Base-by-base conservation (phyloP, 495 filamentous ascomycete genomes). In the Penicillium samsonianum region DNA sequence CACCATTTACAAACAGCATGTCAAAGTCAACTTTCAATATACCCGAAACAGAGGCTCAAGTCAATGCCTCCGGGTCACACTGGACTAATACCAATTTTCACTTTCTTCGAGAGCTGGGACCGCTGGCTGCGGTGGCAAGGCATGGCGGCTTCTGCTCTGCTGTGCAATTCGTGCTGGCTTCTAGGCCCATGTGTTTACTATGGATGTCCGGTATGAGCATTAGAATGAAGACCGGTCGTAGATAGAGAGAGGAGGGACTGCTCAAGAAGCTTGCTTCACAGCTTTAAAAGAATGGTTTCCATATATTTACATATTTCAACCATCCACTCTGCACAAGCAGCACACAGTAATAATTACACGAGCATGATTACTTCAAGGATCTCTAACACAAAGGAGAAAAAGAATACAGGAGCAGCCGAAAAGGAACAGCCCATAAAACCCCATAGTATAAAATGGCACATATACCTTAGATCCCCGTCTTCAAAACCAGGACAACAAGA, bases 311-410 rank as follows among this genome's bases (percentile, higher is more conserved):
- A 17, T 31, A 48, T 31, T 30, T 48, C 45, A 23, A 58, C 25
- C 20, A 35, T 55, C 46, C 56, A 59, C 41, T 43, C 48, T 50
- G 26, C 4, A 61, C 28, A 53, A 51, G 20, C 55, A 45, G 38
- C 26, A 37, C 12, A 50, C 59, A 56, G 60, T 55, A 59, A 63
- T 60, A 63, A 63, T 63, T 65, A 69, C 64, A 69, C 50, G 63
- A 67, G 64, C 62, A 54, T 67, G 61, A 69, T 65, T 69, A 67
- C 64, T 69, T 65, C 61, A 58, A 65, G 67, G 65, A 58, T 63
- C 62, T 69, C 67, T 69, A 69, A 67, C 57, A 67, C 67, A 69
- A 69, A 69, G 58, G 62, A 65, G 64, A 67, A 69, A 59, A 63
- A 63, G 64, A 69, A 69, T 67, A 69, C 64, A 69, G 62, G 50